phyloP scores from a whole-genome alignment of 257 asterid genomes.

The Avicennia marina region DNA sequence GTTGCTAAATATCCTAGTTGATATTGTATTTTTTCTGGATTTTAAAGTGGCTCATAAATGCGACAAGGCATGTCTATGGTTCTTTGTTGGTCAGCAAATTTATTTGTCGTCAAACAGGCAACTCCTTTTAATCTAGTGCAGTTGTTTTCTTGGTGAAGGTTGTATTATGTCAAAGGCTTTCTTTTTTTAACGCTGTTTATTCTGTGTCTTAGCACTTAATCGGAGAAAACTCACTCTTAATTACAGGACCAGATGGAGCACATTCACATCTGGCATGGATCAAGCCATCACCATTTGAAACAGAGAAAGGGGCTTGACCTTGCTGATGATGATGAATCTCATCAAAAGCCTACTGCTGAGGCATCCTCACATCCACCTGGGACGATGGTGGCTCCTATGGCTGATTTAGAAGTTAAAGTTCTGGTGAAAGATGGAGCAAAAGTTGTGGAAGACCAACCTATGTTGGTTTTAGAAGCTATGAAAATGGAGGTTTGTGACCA shows the following conservation, averaged over 20 bases:
- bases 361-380: constrained; percentile 63
- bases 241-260: constrained; percentile 78
- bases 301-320: constrained; percentile 47
- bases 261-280: constrained; percentile 80
- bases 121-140: too few relatives aligned
- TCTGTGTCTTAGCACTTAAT: constrained; percentile 12
- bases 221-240: constrained; percentile 5
- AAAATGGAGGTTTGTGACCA: constrained; percentile 81
- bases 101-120: too few relatives aligned
- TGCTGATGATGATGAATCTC: constrained; percentile 45
- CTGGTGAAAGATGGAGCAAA: constrained; percentile 63
- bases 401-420: constrained; percentile 86
- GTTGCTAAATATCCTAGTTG: too few relatives aligned
- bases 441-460: constrained; percentile 74
- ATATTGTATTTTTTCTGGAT: too few relatives aligned
- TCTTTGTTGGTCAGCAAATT: too few relatives aligned
- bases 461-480: constrained; percentile 92
- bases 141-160: too few relatives aligned
- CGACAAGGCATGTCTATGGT: too few relatives aligned
- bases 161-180: too few relatives aligned
- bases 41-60: too few relatives aligned
- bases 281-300: constrained; percentile 70
- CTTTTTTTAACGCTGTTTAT: too few relatives aligned
- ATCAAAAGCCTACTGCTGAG: constrained; percentile 40
- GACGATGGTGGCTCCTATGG: constrained; percentile 85